Percentiles rank a stretch among this genome's conserved stretches.
Evolutionary conservation across 1,284 basidiomycete species (phyloP).

Genomic region (Neonothopanus nambi): DNA sequence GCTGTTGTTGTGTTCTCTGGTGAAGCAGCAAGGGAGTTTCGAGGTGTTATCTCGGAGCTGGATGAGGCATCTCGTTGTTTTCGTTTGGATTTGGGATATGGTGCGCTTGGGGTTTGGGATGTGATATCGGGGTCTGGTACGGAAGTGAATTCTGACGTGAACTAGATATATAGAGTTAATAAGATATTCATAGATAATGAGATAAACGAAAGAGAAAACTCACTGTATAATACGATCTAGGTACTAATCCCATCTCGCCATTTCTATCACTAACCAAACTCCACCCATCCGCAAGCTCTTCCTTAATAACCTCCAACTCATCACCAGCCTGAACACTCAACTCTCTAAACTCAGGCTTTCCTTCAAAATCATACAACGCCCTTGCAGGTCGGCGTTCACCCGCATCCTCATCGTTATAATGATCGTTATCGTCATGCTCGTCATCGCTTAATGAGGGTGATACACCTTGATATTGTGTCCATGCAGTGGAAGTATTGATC

Average conservation of each 20-base stretch:
- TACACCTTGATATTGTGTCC: constrained; percentile 54
- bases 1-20: constrained; percentile 39
- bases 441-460: constrained; percentile 38
- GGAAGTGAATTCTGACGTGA: constrained; percentile 59
- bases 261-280: constrained; percentile 58
- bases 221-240: constrained; percentile 73
- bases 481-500: constrained; percentile 72
- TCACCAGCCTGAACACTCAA: constrained; percentile 65
- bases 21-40: constrained; percentile 36
- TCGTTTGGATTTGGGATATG: constrained; percentile 18
- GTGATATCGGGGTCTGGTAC: constrained; percentile 45
- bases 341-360: constrained; percentile 72
- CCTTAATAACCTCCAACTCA: constrained; percentile 62
- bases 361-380: constrained; percentile 71
- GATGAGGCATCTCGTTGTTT: constrained; percentile 43
- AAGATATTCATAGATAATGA: constrained; percentile 2
- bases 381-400: constrained; percentile 50
- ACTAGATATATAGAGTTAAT: constrained; percentile 37
- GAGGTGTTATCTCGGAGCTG: constrained; percentile 53
- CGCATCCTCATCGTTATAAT: no score
- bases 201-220: constrained; percentile 24
- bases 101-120: constrained; percentile 23
- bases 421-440: constrained; percentile 32
- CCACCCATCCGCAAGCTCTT: constrained; percentile 73
- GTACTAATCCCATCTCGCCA: constrained; percentile 69